Base-by-base conservation (phyloP, 257 asterid species). In the Rhazya stricta region DNA sequence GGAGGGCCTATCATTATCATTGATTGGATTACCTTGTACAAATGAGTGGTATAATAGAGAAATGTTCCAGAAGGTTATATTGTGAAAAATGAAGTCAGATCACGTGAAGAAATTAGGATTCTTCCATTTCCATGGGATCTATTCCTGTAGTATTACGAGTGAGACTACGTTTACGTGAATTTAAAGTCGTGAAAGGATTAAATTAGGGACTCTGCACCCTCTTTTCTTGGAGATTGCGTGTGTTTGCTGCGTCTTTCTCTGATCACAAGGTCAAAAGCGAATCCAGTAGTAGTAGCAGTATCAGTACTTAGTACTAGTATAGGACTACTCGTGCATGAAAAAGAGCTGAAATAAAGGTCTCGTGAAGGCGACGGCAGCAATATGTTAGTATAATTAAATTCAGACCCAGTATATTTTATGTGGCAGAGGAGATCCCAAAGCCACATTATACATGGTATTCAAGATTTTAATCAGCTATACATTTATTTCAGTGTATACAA, bases 351-450 rank as follows among this genome's bases (percentile, higher is more conserved):
- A 79, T 77, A 81, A 81, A 82, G 89, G 87, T 83, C 87, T 80
- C 91, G 94, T 85, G 91, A 89, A 83, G 89, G 86, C 86, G 84
- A 89, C 90, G 91, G 88, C 91, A 80, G 74, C 67, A 29, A 76
- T 82, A 74, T 82, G 76, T 71, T 61, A 27, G 10, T 58, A n/a
- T 34, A 45, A 1, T 27, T 43, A 43, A 43, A 9, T 43, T 43
- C 48, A 43, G 9, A 9, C 1, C 13, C 13, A 43, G 2, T 10
- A 4, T 9, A 18, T 51, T 63, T 21, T 19, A 8, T 48, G 5
- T 12, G 4, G 4, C 41, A 9, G 42, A 63, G 68, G 34, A 3
- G 81, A 78, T 78, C 77, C 81, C 73, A 32, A 72, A 15, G 69
- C 81, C 60, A 56, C 27, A 23, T 36, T 30, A 15, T 39, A 34